Evolutionary conservation across 495 filamentous ascomycete genomes (phyloP), one percentile per base, ranked within the genome.

Genomic region (Hyaloscypha finlandica): DNA sequence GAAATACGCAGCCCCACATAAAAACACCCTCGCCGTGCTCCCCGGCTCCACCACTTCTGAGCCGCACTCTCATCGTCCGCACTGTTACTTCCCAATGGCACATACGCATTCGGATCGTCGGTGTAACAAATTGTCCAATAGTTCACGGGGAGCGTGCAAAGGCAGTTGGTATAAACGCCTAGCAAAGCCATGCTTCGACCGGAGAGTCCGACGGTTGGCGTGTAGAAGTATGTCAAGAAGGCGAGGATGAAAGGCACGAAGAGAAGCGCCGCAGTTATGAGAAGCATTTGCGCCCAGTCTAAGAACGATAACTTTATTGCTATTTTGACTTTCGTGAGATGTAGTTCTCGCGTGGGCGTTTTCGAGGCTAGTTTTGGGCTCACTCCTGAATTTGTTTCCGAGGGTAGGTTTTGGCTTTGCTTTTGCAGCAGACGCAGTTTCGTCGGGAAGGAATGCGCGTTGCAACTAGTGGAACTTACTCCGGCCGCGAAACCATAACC

Each of bases 121-220:
- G 3, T 45, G 14, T 45, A 45, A 8, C 42, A 8, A 12, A 19
- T 45, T 3, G 6, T 19, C 64, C 64, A 67, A n/a, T 14, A 61
- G 4, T 54, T 42, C 3, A 56, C 31, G 1, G 64, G 64, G 14
- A 67, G 19, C 9, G 64, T 22, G 19, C 64, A 67, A 20, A 67
- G 64, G 45, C 64, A 67, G 33, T 67, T 67, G 6, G 57, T 39
- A 37, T 67, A 67, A 3, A 67, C 58, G n/a, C 64, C 64, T 2
- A 81, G 58, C 35, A 80, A 77, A 8, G 74, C 80, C 22, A 82
- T 42, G 16, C 73, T 75, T 8, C 81, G 73, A 32, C 81, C 83
- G 0, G 77, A 76, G 1, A 80, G 66, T 22, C 80, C 81, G n/a
- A 70, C 62, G 20, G 73, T 69, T 8, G 76, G 80, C 31, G 78